Base-by-base conservation (phyloP, 139 green algal genomes). In the Chlorella sp. region DNA sequence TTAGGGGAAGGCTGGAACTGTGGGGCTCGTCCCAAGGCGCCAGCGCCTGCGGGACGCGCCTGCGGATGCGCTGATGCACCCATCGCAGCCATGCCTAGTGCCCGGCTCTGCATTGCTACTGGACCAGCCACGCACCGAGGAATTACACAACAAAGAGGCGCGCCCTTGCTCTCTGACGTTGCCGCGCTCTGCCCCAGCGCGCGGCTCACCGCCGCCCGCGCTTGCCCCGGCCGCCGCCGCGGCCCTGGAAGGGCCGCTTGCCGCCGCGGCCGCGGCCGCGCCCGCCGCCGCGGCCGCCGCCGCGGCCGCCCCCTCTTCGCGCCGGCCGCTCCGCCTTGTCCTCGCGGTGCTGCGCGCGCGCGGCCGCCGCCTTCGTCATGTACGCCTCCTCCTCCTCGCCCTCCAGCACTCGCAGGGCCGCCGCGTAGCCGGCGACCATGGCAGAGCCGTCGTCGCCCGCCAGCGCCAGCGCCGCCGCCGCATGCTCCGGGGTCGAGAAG, bases 301-400 rank as follows among this genome's bases (percentile, higher is more conserved):
- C 66, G 31, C 76, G 36, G 55, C 41, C 33, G 36, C 72, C 51
- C 29, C 63, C 68, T 50, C 73, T 64, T 64, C 41, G 21, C 46
- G 12, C 31, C 71, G 27, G 76, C 53, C 33, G 53, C 41, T 40
- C 38, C 29, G 64, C 31, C 33, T 51, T 41, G n/a, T 23, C 41
- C n/a, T 42, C 29, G 31, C 31, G 11, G 43, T 31, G n/a, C 36
- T 46, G 67, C 53, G 7, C 40, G 8, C 50, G 61, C n/a, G 51
- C 35, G 15, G n/a, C 38, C 8, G 36, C 43, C 35, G 90, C 82
- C 73, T 84, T 80, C 62, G 86, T 84, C 65, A 89, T 81, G 64
- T 85, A 94, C 7, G 83, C 67, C 41, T 67, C 29, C 79, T 95
- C 90, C 63, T 92, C 87, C 8, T 93, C 79, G 1, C 90, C 90